A percentile compares a stretch with the other conserved stretches of the same genome.
These are phyloP conservation scores for Plasmodium inui DNA, from an alignment of 169 alveolate genomes.

Conservation along the genomic window DNA sequence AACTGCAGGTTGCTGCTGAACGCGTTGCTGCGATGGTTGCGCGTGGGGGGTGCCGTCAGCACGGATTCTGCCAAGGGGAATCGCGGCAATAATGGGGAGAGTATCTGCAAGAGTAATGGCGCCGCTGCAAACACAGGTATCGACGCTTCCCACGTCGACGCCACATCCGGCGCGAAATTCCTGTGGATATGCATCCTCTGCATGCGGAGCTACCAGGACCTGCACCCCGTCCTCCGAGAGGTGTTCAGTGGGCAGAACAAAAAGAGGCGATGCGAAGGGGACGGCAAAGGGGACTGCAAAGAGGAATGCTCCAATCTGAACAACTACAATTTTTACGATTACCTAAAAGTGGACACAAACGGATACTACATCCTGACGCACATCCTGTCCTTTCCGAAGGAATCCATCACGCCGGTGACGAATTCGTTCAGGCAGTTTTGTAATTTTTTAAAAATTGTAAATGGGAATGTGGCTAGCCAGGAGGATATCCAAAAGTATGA, in stretches of 20 bases:
- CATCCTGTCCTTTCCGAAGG: constrained; percentile 57
- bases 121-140: neutral
- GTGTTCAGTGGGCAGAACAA: neutral
- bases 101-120: neutral
- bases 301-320: neutral
- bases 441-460: constrained; percentile 43
- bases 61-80: neutral
- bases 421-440: constrained; percentile 50
- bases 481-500: constrained; percentile 28
- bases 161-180: neutral
- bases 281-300: neutral
- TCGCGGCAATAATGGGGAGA: neutral
- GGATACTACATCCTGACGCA: constrained; percentile 46
- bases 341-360: constrained; percentile 47
- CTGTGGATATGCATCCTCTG: constrained; percentile 65
- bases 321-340: constrained; percentile 67
- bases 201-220: constrained; percentile 51
- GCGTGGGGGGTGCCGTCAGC: neutral
- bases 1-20: constrained; percentile 26
- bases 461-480: constrained; percentile 33
- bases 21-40: constrained; percentile 7
- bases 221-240: neutral
- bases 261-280: neutral
- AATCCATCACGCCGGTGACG: constrained; percentile 24
- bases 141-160: neutral